These are phyloP conservation scores for Erythrophleum ivorense DNA, from an alignment of 331 rosid species.

Conservation along the genomic window DNA sequence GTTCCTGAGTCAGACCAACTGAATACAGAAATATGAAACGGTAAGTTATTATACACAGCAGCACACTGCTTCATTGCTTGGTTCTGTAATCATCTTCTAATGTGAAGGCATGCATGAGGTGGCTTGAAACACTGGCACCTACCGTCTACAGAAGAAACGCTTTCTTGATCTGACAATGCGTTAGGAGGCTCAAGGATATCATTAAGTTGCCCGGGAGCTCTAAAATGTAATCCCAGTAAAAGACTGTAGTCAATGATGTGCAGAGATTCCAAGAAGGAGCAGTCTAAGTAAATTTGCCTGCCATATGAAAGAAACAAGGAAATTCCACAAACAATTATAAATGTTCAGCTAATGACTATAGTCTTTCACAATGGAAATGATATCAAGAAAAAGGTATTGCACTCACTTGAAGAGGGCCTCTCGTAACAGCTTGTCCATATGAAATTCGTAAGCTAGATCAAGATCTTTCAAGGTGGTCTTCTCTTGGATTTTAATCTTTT, in stretches of 20 bases:
- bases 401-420: constrained; percentile 72
- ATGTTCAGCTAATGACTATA: too few species aligned
- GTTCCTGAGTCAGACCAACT: constrained; percentile 53
- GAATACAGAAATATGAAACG: constrained; percentile 13
- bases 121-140: constrained; percentile 31
- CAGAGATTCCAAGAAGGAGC: constrained; percentile 83
- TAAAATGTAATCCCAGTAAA: constrained; percentile 85
- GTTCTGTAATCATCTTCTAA: too few species aligned
- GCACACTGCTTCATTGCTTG: too few species aligned
- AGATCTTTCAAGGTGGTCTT: constrained; percentile 84
- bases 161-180: constrained; percentile 41
- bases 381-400: too few species aligned
- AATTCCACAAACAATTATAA: too few species aligned
- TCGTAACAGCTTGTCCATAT: constrained; percentile 88
- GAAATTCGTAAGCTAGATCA: constrained; percentile 79
- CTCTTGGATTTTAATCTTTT: constrained; percentile 56
- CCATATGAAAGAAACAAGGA: constrained; percentile 38
- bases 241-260: constrained; percentile 89
- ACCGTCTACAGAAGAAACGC: constrained; percentile 53
- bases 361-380: too few species aligned
- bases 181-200: constrained; percentile 56
- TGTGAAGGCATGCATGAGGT: too few species aligned
- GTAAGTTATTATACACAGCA: too few species aligned
- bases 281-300: constrained; percentile 85
- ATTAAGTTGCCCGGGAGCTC: constrained; percentile 85